Evolutionary conservation across 345 rosid genomes (phyloP), one percentile per base, ranked within the genome.

Genomic region (Rhizophora apiculata): DNA sequence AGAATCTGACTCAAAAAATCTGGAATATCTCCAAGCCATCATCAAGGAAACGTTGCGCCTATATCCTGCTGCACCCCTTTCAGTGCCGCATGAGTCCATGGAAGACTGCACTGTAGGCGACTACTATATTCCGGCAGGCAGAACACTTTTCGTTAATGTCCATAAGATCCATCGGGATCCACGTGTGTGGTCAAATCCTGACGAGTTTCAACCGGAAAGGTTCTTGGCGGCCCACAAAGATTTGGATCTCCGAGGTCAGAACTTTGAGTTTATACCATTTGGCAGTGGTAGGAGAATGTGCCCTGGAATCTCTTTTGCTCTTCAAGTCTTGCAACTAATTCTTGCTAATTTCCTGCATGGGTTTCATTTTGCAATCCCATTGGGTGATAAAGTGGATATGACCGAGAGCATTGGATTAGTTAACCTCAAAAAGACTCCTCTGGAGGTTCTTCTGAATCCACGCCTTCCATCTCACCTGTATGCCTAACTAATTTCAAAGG

Each of bases 131-230:
- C 39, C 85, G 8, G 63, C 76, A 2, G 90, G 87, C 43, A 89
- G 87, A 16, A 83, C 83, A 22, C 61, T 87, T 72, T 29, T 87
- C 6, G 69, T 84, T 24, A 87, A 89, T 61, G 76, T 81, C 2
- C 79, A 81, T 85, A 89, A 87, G 80, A 78, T 89, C 65, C 88
- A 78, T 8, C 71, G 69, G 27, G 34, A 31, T 6, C 34, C 34
- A 31, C 34, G 5, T 31, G 34, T 4, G 0, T 31, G 34, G 34
- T 31, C 30, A 11, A 51, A 69, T 22, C 65, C 65, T 19, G 15
- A 3, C 0, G 56, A 36, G 10, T 69, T 69, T 16, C 16, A 31
- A 21, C 72, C 65, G 6, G 57, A 60, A 58, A 69, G 65, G 10
- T 69, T 60, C 32, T 21, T 69, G 1, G n/a, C 31, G 46, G 21